Evolutionary conservation across 164 flowering plant genomes (phyloP).

Genomic region (Santalum album): DNA sequence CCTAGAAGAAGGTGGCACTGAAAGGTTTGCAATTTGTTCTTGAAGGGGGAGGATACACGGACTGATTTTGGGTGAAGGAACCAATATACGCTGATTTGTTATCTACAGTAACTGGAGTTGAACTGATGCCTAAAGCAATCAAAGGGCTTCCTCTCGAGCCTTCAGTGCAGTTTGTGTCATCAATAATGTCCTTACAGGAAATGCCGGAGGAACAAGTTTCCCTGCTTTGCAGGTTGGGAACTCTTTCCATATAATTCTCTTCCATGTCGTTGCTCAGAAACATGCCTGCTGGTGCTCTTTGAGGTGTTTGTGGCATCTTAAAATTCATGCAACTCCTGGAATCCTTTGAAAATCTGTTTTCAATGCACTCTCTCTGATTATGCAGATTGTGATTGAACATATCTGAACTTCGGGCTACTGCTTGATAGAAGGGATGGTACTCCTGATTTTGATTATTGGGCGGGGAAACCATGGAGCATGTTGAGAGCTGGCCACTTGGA

Average conservation of each 20-base stretch:
- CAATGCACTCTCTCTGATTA: slow-evolving; percentile 11
- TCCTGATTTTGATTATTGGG: slow-evolving; percentile 16
- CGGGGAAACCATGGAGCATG: slow-evolving; percentile 14
- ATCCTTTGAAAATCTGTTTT: slow-evolving; percentile 17
- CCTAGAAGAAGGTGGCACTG: slow-evolving; percentile 17
- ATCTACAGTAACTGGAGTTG: slow-evolving; percentile 12
- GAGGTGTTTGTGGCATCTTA: slow-evolving; percentile 11
- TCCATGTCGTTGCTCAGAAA: slow-evolving; percentile 12
- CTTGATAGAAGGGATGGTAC: slow-evolving; percentile 10
- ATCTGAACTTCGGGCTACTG: slow-evolving; percentile 19
- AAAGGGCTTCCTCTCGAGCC: slow-evolving; percentile 14
- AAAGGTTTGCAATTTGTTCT: slow-evolving; percentile 19
- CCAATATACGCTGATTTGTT: slow-evolving; percentile 13
- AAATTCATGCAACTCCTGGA: slow-evolving; percentile 11
- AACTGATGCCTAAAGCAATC: slow-evolving; percentile 10
- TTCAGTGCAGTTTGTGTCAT: slow-evolving; percentile 5
- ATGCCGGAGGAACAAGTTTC: slow-evolving; percentile 12
- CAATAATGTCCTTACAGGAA: slow-evolving; percentile 38
- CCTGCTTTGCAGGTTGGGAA: slow-evolving; percentile 4
- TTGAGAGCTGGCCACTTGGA: slow-evolving; percentile 14
- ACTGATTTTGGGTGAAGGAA: slow-evolving; percentile 18
- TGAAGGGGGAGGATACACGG: slow-evolving; percentile 11
- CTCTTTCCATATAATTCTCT: slow-evolving; percentile 15
- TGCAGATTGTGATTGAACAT: slow-evolving; percentile 14
- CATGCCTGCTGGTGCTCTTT: slow-evolving; percentile 6